Evolutionary conservation across 331 rosid species (phyloP).

Genomic region (Quercus phellos): DNA sequence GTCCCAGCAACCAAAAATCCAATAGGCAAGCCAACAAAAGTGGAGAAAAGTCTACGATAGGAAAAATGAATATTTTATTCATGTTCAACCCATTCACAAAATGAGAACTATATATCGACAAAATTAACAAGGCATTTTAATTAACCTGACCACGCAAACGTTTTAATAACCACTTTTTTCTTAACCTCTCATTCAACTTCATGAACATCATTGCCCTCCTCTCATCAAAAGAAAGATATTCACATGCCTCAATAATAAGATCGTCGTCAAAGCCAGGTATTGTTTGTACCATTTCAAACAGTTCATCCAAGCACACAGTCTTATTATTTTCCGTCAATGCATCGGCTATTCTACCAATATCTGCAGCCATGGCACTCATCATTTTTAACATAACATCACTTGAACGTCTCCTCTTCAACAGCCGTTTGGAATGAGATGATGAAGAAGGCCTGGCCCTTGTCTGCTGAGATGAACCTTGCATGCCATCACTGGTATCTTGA

Average conservation of each 20-base stretch:
- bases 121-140: not conserved
- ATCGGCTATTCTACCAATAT: conserved; percentile 48
- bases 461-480: conserved; percentile 45
- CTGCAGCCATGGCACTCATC: conserved; percentile 52
- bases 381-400: conserved; percentile 39
- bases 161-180: conserved; percentile 54
- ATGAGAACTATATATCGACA: too few relatives aligned
- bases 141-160: conserved; percentile 34
- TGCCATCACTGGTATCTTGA: conserved; percentile 34
- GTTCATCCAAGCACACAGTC: conserved; percentile 38
- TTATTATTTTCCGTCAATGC: conserved; percentile 38
- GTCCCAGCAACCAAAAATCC: too few relatives aligned
- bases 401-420: conserved; percentile 32
- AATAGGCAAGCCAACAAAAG: too few relatives aligned
- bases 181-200: conserved; percentile 41
- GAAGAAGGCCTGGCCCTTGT: conserved; percentile 45
- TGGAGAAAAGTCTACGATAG: too few relatives aligned
- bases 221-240: conserved; percentile 43
- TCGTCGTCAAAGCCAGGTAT: conserved; percentile 51
- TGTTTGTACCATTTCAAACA: conserved; percentile 42
- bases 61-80: too few relatives aligned
- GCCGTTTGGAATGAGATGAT: conserved; percentile 40
- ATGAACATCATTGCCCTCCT: conserved; percentile 48
- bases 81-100: too few relatives aligned
- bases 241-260: conserved; percentile 53